Conservation (phyloP, 2,329 filamentous ascomycete species). For the Fusarium piperis region DNA sequence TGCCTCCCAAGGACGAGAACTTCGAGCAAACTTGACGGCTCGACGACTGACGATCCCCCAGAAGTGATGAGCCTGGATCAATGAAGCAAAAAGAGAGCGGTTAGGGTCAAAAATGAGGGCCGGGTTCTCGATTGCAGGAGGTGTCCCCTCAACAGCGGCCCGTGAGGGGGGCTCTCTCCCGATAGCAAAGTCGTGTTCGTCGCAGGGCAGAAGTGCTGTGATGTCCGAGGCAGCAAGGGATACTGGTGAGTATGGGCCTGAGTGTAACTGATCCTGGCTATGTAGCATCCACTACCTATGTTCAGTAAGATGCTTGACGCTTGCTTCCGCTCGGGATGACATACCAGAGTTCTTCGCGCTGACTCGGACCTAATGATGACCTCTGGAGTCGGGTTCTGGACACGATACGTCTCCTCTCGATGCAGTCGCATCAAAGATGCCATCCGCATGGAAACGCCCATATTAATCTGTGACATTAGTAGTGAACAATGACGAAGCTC, state of each 20-base stretch:
- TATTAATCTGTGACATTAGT: slow-evolving; percentile 56
- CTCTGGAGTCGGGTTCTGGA: slow-evolving; percentile 54
- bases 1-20: slow-evolving; percentile 56
- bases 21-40: slow-evolving; percentile 56
- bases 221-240: slow-evolving; percentile 64
- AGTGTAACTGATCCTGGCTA: slow-evolving; percentile 67
- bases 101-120: slow-evolving; percentile 53
- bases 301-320: slow-evolving; percentile 3
- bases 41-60: slow-evolving; percentile 64
- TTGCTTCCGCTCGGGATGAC: slow-evolving; percentile 28
- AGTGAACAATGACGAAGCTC: neutral
- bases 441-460: slow-evolving; percentile 66
- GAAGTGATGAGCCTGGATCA: slow-evolving; percentile 64
- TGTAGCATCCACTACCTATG: slow-evolving; percentile 65
- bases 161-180: slow-evolving; percentile 59
- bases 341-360: slow-evolving; percentile 64
- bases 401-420: slow-evolving; percentile 63
- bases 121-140: slow-evolving; percentile 58
- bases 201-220: slow-evolving; percentile 62
- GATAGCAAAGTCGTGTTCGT: slow-evolving; percentile 61
- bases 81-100: slow-evolving; percentile 63
- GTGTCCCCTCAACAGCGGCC: slow-evolving; percentile 64
- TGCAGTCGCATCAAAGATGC: slow-evolving; percentile 65
- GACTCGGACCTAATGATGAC: slow-evolving; percentile 62
- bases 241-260: slow-evolving; percentile 61